These are phyloP conservation scores for Iberis amara DNA, from an alignment of 441 rosid species.

Conservation along the genomic window DNA sequence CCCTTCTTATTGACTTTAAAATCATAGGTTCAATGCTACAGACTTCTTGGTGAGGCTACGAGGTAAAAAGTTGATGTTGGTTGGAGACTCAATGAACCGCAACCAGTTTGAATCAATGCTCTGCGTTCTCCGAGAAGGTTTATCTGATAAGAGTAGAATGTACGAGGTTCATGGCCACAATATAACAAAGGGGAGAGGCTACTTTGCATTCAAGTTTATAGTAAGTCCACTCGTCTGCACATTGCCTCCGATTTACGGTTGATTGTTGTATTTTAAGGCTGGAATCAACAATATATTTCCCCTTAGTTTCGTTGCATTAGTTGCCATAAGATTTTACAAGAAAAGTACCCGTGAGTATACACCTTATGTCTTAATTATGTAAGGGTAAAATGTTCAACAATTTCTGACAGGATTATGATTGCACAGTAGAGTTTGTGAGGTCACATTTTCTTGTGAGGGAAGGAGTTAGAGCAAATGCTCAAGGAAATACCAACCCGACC, in stretches of 20 bases:
- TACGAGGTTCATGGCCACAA: slow-evolving; percentile 65
- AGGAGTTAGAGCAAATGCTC: slow-evolving; percentile 62
- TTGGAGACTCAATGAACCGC: slow-evolving; percentile 92
- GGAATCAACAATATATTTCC: neutral
- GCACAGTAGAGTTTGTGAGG: slow-evolving; percentile 79
- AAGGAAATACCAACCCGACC: slow-evolving; percentile 72
- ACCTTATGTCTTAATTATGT: slow-evolving; percentile 2
- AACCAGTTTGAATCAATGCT: slow-evolving; percentile 84
- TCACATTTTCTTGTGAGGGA: slow-evolving; percentile 94
- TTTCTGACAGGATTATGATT: slow-evolving; percentile 61
- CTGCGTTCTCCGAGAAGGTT: slow-evolving; percentile 78
- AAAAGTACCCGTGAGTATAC: too few species aligned
- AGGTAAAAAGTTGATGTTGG: slow-evolving; percentile 76
- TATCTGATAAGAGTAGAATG: slow-evolving; percentile 63
- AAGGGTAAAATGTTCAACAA: slow-evolving; percentile 3
- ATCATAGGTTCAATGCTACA: slow-evolving; percentile 81
- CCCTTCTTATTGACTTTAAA: slow-evolving; percentile 32
- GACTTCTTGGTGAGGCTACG: slow-evolving; percentile 76
- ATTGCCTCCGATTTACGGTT: neutral
- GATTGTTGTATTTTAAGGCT: neutral
- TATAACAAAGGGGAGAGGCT: slow-evolving; percentile 83
- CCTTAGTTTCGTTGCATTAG: too few species aligned
- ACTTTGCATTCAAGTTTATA: slow-evolving; percentile 60
- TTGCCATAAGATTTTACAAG: too few species aligned
- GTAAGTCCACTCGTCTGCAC: slow-evolving; percentile 33